Evolutionary conservation across 108 stramenopile species (phyloP).

Genomic region (Craspedostauros australis): DNA sequence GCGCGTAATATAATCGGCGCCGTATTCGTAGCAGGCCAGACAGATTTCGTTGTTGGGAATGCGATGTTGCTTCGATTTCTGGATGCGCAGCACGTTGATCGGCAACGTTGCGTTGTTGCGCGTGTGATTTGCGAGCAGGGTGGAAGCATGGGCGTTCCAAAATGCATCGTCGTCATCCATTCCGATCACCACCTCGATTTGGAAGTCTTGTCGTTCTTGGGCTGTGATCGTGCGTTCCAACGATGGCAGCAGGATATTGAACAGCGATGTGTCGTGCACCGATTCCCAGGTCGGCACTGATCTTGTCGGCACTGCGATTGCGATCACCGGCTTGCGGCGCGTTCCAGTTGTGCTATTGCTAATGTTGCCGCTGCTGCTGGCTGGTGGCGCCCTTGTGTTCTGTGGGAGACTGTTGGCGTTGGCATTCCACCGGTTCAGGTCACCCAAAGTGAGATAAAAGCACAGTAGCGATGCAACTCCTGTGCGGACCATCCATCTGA

Average conservation of each 20-base stretch:
- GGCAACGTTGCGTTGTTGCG: conserved; percentile 12
- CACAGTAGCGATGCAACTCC: too few relatives aligned
- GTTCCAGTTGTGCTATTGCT: too few relatives aligned
- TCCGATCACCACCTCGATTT: conserved; percentile 25
- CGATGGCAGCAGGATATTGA: conserved; percentile 19
- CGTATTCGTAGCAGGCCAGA: conserved; percentile 29
- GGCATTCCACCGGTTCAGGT: too few relatives aligned
- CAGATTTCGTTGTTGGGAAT: conserved; percentile 45
- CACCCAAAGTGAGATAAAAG: too few relatives aligned
- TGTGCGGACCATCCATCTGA: too few relatives aligned
- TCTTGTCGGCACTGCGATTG: too few relatives aligned
- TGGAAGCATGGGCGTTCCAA: too few relatives aligned
- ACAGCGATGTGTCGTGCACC: conserved; percentile 2
- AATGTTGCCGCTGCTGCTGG: too few relatives aligned
- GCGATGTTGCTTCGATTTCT: conserved; percentile 18
- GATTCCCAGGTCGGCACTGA: too few relatives aligned
- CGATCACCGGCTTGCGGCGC: too few relatives aligned
- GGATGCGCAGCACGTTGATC: conserved; percentile 20
- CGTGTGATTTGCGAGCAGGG: conserved; percentile 9
- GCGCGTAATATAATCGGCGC: conserved; percentile 41
- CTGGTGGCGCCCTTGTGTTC: too few relatives aligned
- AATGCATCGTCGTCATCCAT: conserved; percentile 31
- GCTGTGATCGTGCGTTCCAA: conserved; percentile 19
- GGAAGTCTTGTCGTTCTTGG: conserved; percentile 6
- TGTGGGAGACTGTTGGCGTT: too few relatives aligned